Conservation (phyloP, 306 rosid genomes). For the Trichosanthes truncata region DNA sequence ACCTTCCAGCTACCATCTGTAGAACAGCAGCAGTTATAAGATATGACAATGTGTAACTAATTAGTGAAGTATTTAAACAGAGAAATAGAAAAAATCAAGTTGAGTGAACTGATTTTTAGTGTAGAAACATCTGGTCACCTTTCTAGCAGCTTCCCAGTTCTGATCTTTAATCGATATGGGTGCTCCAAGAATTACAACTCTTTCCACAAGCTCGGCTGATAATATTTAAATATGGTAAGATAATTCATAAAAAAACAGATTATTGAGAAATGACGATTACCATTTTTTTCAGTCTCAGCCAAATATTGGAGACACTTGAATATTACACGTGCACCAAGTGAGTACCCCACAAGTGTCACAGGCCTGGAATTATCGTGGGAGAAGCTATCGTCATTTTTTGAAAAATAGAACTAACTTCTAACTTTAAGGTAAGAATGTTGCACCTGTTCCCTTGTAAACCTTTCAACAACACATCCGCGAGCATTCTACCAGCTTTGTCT, state of each 20-base stretch:
- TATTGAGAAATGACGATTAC: constrained; percentile 13
- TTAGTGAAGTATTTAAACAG: background rate
- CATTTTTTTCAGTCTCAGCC: constrained; percentile 28
- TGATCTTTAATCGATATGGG: constrained; percentile 40
- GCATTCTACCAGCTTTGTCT: constrained; percentile 45
- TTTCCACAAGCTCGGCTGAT: constrained; percentile 37
- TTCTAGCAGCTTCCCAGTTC: constrained; percentile 42
- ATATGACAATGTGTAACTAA: background rate
- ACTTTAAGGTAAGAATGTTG: background rate
- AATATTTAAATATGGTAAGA: background rate
- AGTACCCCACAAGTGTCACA: constrained; percentile 44
- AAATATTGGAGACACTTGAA: constrained; percentile 38
- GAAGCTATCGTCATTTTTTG: background rate
- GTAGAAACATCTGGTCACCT: constrained; percentile 17
- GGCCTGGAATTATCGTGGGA: constrained; percentile 27
- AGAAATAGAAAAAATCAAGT: background rate
- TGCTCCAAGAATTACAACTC: constrained; percentile 46
- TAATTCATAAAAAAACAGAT: background rate
- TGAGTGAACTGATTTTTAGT: background rate
- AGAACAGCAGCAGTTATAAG: constrained; percentile 5
- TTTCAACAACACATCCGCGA: constrained; percentile 35
- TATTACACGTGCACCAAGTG: constrained; percentile 41
- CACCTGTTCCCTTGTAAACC: constrained; percentile 46
- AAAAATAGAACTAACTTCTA: background rate
- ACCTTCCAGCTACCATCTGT: constrained; percentile 51